These are phyloP conservation scores for Gracilaria vermiculophylla DNA, from an alignment of 23 red algal species.

Conservation along the genomic window DNA sequence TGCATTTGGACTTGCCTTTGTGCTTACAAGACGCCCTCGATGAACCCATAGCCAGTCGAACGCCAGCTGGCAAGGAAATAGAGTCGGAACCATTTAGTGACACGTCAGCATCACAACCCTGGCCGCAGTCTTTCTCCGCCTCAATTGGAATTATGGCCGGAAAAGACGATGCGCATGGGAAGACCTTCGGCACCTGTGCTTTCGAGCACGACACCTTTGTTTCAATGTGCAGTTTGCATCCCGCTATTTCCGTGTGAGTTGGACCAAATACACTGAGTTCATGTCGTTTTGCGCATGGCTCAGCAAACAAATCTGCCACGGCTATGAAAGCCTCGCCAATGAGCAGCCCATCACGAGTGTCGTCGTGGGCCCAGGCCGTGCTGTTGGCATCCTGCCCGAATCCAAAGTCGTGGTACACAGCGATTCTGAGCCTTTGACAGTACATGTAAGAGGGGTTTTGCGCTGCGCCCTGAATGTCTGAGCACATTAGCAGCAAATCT, in stretches of 20 bases:
- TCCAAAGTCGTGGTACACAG: constrained; percentile 14
- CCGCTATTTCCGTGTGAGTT: background rate
- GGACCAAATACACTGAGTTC: background rate
- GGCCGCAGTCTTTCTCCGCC: background rate
- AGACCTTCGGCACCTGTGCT: background rate
- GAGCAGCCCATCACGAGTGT: background rate
- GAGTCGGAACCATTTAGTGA: background rate
- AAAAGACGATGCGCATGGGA: background rate
- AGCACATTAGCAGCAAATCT: background rate
- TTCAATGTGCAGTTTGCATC: background rate
- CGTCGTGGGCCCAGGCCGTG: background rate
- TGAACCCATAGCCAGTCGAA: background rate
- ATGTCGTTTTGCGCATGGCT: constrained; percentile 2
- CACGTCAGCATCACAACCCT: background rate
- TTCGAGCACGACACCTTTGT: background rate
- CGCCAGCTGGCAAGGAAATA: background rate
- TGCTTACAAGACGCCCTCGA: background rate
- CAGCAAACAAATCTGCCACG: background rate
- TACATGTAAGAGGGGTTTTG: background rate
- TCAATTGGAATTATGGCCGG: background rate
- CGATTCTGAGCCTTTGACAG: background rate
- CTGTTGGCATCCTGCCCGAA: background rate
- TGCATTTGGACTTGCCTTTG: background rate
- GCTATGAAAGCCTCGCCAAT: background rate
- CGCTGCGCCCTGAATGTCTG: background rate